Evolutionary conservation across 495 filamentous ascomycete genomes (phyloP), one percentile per base, ranked within the genome.

Genomic region (Sabuloglossum arenarium): DNA sequence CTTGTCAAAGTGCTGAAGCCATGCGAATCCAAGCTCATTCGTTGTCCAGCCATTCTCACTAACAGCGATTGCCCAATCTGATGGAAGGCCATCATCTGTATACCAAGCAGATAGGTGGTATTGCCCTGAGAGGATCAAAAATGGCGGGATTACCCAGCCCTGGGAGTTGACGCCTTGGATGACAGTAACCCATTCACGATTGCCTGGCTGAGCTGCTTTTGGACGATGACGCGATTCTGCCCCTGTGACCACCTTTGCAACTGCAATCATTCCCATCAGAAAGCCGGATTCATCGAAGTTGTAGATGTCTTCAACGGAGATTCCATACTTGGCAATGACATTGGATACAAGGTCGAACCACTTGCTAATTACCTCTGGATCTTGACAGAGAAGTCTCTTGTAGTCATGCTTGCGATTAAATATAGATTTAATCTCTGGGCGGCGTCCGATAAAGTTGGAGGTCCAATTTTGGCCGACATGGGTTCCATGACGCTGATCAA

Each of bases 251-350:
- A 59, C 58, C 23, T 19, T 39, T 50, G 6, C 55, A 5, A 24
- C 39, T 21, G 39, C 51, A 24, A 53, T 59, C 31, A 59, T 23
- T 29, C 58, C 56, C 55, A 59, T 59, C 42, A 58, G 52, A 53
- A 59, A 59, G 56, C 58, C 56, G 50, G 55, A n/a, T 45, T 59
- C 39, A 45, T 59, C 45, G 43, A 59, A 59, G 55, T 59, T 59
- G 55, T 53, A 59, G 19, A 52, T 59, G 25, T 58, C 55, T 12
- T 51, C 27, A 3, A 19, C 16, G 6, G 3, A 9, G 21, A 59
- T 59, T 1, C 55, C 56, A 34, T 59, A 59, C 32, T 59, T 58
- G 6, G 1, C 25, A 11, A 16, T 30, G 4, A 28, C 11, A 30
- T 1, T 3, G 3, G 19, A 8, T 16, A 53, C 21, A 23, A 5